Evolutionary conservation across 148 eudicot species (phyloP).

Genomic region (Nyssa sinensis): DNA sequence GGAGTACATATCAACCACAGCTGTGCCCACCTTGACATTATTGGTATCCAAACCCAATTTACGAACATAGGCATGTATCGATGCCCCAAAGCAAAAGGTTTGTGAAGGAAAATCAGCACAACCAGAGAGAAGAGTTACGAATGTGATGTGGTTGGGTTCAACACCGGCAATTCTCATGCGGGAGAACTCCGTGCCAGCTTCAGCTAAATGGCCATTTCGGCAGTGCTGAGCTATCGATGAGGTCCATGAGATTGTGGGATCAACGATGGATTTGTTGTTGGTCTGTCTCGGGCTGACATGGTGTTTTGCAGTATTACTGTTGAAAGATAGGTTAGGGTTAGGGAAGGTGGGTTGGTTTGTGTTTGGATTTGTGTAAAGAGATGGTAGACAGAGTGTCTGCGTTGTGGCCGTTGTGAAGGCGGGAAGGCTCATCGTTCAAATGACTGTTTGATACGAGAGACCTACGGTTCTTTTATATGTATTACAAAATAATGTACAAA

Average conservation of each 20-base stretch:
- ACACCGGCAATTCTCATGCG: constrained; percentile 48
- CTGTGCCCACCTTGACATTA: constrained; percentile 63
- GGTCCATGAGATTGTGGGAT: constrained; percentile 65
- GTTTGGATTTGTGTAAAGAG: too few species aligned
- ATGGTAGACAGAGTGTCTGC: too few species aligned
- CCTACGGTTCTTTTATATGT: too few species aligned
- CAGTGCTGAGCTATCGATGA: constrained; percentile 53
- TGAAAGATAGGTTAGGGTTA: too few species aligned
- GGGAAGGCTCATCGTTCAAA: too few species aligned
- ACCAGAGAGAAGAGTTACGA: constrained; percentile 68
- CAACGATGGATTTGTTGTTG: too few species aligned
- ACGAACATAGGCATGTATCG: constrained; percentile 48
- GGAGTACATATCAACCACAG: constrained; percentile 62
- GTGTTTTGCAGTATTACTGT: constrained; percentile 14
- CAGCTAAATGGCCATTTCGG: constrained; percentile 41
- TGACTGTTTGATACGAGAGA: too few species aligned
- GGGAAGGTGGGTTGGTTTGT: too few species aligned
- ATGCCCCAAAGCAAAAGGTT: constrained; percentile 31
- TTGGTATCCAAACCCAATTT: constrained; percentile 50
- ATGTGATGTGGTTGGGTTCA: constrained; percentile 65
- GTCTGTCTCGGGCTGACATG: too few species aligned
- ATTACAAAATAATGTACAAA: too few species aligned
- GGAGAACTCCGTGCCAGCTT: constrained; percentile 43
- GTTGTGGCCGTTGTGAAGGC: too few species aligned
- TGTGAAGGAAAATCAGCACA: constrained; percentile 49